These are phyloP conservation scores for Penicillium herquei DNA, from an alignment of 495 filamentous ascomycete genomes.

Conservation along the genomic window DNA sequence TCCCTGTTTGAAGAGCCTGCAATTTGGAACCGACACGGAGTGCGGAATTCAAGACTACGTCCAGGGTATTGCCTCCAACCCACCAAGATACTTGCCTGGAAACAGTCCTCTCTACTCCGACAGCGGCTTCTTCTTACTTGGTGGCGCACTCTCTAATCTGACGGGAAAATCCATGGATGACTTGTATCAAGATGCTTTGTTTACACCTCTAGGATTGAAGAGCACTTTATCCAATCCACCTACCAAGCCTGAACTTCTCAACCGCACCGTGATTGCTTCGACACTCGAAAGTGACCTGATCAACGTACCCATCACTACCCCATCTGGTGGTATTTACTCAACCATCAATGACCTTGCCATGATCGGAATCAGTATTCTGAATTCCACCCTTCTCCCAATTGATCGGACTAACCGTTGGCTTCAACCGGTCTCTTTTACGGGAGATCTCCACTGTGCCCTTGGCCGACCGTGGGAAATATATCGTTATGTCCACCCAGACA, in stretches of 20 bases:
- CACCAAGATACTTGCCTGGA: conserved; percentile 47
- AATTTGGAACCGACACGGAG: background rate
- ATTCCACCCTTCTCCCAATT: conserved; percentile 41
- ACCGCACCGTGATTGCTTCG: conserved; percentile 22
- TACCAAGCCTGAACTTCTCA: conserved; percentile 15
- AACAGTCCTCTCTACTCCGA: conserved; percentile 57
- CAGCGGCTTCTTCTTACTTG: conserved; percentile 52
- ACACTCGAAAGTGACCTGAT: conserved; percentile 30
- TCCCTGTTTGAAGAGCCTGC: conserved; percentile 9
- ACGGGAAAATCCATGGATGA: conserved; percentile 43
- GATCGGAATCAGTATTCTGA: conserved; percentile 46
- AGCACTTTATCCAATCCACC: conserved; percentile 39
- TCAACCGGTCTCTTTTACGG: conserved; percentile 50
- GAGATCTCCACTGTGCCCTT: conserved; percentile 42
- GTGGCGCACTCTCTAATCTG: conserved; percentile 54
- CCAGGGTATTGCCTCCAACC: conserved; percentile 19
- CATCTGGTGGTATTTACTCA: conserved; percentile 34
- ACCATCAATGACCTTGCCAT: conserved; percentile 29
- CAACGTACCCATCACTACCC: conserved; percentile 20
- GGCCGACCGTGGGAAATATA: conserved; percentile 49
- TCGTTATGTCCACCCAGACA: conserved; percentile 26
- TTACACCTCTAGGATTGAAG: conserved; percentile 45
- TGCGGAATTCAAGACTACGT: conserved; percentile 10
- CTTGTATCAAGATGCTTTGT: conserved; percentile 43
- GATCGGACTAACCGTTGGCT: conserved; percentile 41